Evolutionary conservation across 495 filamentous ascomycete species (phyloP), one percentile per base, ranked within the genome.

Genomic region (Penicillium pancosmium): DNA sequence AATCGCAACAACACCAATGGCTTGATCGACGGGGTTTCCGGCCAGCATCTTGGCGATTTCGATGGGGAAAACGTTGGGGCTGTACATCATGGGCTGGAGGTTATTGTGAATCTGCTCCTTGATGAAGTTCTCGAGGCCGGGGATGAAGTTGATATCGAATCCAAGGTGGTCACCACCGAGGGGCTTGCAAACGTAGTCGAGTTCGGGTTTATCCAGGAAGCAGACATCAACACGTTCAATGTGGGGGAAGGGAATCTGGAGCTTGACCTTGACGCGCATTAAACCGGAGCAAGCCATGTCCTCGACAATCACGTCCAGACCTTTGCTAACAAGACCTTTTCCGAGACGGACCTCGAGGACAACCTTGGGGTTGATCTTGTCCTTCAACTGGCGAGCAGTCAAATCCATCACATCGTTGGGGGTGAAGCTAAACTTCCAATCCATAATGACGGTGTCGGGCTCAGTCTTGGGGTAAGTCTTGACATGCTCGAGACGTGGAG

Each of bases 391-490:
- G 46, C 88, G 86, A 19, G 86, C 78, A 5, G 94, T 99, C 81
- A 99, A 81, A 74, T 99, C 94, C 58, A 89, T 85, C 10, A 82
- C 89, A 72, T 99, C 94, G 64, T 93, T 97, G 9, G 94, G 94
- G 0, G 90, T 98, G 74, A 99, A 99, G 77, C 93, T 97, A 75
- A 99, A 98, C 64, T 96, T 93, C 94, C 94, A 99, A 69, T 99
- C 94, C 95, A 98, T 99, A 54, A 98, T 83, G 43, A 99, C 90
- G 54, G 89, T 89, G 66, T 99, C 93, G 48, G 97, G 91, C 47
- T 97, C 91, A 12, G 91, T 90, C 75, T 96, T 97, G 25, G 94
- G 92, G 64, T 98, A 98, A 7, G 94, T 96, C 79, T 96, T 97
- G 65, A 98, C 94, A 68, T 97, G 91, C 70, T 99, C 94, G 80